These are phyloP conservation scores for Taxillus chinensis DNA, from an alignment of 164 flowering plant genomes.

Conservation along the genomic window DNA sequence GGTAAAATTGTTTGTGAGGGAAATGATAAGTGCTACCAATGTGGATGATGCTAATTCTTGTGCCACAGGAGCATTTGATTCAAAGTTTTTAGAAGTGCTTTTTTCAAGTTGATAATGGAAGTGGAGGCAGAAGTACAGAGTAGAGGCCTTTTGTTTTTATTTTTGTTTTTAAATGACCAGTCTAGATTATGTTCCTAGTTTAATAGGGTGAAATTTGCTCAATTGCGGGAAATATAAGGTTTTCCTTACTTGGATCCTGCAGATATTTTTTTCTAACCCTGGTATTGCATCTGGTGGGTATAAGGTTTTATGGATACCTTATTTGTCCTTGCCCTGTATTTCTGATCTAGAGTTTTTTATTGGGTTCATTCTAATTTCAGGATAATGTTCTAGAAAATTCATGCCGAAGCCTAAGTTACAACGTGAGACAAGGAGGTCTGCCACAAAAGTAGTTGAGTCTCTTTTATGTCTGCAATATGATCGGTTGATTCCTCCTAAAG, in stretches of 20 bases:
- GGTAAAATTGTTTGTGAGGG: too few species aligned
- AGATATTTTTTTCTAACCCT: conserved; percentile 9
- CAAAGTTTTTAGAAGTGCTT: too few species aligned
- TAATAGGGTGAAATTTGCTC: conserved; percentile 4
- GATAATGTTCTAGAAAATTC: conserved; percentile 10
- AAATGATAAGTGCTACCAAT: too few species aligned
- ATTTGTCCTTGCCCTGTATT: neutral
- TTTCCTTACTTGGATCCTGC: conserved; percentile 10
- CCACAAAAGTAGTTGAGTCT: neutral
- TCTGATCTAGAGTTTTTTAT: neutral
- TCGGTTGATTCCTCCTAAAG: neutral
- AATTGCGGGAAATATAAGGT: conserved; percentile 11
- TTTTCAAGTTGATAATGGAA: conserved; percentile 9
- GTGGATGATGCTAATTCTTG: too few species aligned
- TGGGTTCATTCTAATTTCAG: conserved; percentile 3
- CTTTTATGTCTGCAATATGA: neutral
- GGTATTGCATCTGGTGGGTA: conserved; percentile 8
- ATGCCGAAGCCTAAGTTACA: conserved; percentile 19
- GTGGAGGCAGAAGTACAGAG: conserved; percentile 11
- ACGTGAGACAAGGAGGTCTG: neutral
- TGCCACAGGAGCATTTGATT: too few species aligned
- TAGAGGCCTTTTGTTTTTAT: too few species aligned
- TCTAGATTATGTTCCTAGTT: neutral
- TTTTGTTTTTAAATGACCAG: too few species aligned
- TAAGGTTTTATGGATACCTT: neutral